Evolutionary conservation across 2,329 filamentous ascomycete species (phyloP).

Genomic region (Stachybotrys elegans): DNA sequence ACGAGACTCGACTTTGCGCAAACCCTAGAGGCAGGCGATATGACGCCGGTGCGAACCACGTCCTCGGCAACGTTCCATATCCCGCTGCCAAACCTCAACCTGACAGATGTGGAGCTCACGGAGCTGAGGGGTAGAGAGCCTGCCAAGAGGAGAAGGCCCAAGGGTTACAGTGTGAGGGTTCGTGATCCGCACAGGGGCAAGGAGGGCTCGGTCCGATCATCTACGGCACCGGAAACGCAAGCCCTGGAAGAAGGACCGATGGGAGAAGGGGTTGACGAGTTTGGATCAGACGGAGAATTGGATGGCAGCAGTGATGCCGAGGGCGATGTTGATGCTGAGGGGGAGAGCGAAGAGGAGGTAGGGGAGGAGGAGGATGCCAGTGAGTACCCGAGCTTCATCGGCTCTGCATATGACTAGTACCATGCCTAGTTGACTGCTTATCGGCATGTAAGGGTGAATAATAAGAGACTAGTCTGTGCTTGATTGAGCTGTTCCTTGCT

Average conservation of each 20-base stretch:
- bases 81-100: conserved; percentile 27
- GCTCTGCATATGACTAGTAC: too few species aligned
- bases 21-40: conserved; percentile 28
- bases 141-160: conserved; percentile 28
- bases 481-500: too few species aligned
- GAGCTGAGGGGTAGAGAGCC: conserved; percentile 27
- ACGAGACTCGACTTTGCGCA: conserved; percentile 30
- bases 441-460: too few species aligned
- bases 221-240: conserved; percentile 13
- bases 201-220: conserved; percentile 11
- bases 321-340: conserved; percentile 15
- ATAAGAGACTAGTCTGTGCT: too few species aligned
- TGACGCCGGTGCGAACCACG: conserved; percentile 24
- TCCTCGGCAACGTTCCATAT: conserved; percentile 25
- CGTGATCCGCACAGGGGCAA: conserved; percentile 15
- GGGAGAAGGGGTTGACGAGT: conserved; percentile 18
- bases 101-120: conserved; percentile 30
- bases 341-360: too few species aligned
- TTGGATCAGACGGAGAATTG: conserved; percentile 16
- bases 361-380: too few species aligned
- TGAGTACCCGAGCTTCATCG: too few species aligned
- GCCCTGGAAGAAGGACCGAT: conserved; percentile 15
- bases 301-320: conserved; percentile 16
- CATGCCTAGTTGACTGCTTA: too few species aligned
- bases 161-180: conserved; percentile 28